Evolutionary conservation across 495 filamentous ascomycete genomes (phyloP).

Genomic region (Darksidea phi): DNA sequence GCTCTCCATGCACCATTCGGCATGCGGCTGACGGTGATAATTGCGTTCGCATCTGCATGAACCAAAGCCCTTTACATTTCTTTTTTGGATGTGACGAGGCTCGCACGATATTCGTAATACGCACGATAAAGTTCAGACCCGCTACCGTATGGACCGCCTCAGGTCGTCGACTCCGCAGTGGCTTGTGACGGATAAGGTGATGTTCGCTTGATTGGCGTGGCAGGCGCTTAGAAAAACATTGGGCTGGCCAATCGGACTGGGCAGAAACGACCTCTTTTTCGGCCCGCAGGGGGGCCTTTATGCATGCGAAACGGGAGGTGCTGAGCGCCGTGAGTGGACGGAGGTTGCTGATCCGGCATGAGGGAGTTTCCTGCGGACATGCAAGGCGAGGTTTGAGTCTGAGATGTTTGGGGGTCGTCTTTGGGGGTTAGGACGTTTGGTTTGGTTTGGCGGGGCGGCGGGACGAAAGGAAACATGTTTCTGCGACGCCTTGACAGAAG

Average conservation of each 20-base stretch:
- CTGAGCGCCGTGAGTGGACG: slow-evolving; percentile 10
- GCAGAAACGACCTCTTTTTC: slow-evolving; percentile 12
- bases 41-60: neutral
- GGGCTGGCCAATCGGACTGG: neutral
- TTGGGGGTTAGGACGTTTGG: too few species aligned
- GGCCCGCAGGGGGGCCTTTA: slow-evolving; percentile 20
- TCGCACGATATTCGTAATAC: neutral
- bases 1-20: neutral
- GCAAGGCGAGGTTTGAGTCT: neutral
- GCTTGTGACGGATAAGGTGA: slow-evolving; percentile 26
- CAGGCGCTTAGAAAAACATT: slow-evolving; percentile 24
- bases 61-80: neutral
- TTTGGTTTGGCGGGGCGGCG: too few species aligned
- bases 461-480: too few species aligned
- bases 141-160: neutral
- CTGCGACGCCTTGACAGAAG: too few species aligned
- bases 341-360: slow-evolving; percentile 7
- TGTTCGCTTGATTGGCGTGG: slow-evolving; percentile 1
- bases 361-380: slow-evolving; percentile 2
- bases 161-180: neutral
- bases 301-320: slow-evolving; percentile 24
- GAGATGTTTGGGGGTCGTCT: too few species aligned
- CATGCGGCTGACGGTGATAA: neutral
- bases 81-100: neutral
- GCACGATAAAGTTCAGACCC: neutral